Evolutionary conservation across 1,284 basidiomycete genomes (phyloP).

Genomic region (Leccinum pseudoinsigne): DNA sequence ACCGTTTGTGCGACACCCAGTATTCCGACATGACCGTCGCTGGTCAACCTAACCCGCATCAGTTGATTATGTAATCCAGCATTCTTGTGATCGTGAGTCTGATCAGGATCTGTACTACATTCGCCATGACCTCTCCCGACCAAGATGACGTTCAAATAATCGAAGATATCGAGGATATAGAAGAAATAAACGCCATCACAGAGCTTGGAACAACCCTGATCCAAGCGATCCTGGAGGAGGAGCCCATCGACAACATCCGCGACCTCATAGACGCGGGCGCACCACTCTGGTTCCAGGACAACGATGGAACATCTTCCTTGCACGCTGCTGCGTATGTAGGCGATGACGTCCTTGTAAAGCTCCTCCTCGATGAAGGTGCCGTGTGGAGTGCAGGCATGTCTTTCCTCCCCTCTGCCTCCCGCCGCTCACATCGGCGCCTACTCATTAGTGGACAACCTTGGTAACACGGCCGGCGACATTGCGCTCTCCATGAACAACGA

Average conservation of each 20-base stretch:
- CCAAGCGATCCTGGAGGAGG: slow-evolving; percentile 52
- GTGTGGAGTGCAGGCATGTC: slow-evolving; percentile 85
- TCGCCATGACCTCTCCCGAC: neutral
- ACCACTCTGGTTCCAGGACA: slow-evolving; percentile 92
- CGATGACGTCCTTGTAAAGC: slow-evolving; percentile 59
- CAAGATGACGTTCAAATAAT: slow-evolving; percentile 16
- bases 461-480: slow-evolving; percentile 86
- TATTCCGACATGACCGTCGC: slow-evolving; percentile 69
- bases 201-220: slow-evolving; percentile 59
- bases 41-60: neutral
- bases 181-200: slow-evolving; percentile 47
- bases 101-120: neutral
- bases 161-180: slow-evolving; percentile 29
- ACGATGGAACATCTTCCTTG: slow-evolving; percentile 79
- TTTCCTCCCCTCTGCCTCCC: neutral
- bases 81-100: neutral
- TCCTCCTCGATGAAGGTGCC: slow-evolving; percentile 81
- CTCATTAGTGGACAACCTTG: slow-evolving; percentile 67
- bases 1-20: slow-evolving; percentile 85
- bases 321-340: slow-evolving; percentile 88
- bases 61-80: slow-evolving; percentile 23
- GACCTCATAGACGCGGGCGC: slow-evolving; percentile 68
- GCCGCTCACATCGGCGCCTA: neutral
- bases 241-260: slow-evolving; percentile 50
- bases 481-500: slow-evolving; percentile 82